These are phyloP conservation scores for Penicillium sp. DNA, from an alignment of 2,329 filamentous ascomycete genomes.

Conservation along the genomic window DNA sequence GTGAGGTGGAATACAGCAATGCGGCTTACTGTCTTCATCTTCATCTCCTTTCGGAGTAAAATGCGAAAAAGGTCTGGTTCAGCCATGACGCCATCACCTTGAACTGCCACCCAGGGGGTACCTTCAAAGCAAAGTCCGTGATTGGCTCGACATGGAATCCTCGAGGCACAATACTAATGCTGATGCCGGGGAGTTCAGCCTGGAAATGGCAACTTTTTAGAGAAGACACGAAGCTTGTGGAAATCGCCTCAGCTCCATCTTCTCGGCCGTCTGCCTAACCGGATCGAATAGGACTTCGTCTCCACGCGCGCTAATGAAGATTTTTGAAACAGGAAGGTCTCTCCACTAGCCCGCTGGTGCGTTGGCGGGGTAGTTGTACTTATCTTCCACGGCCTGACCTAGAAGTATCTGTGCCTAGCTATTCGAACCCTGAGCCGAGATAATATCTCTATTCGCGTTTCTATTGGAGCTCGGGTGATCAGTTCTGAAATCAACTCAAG, in stretches of 20 bases:
- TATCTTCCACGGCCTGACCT: not conserved
- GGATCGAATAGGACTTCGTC: not conserved
- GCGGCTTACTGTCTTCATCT: not conserved
- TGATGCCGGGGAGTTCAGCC: not conserved
- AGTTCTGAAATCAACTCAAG: not conserved
- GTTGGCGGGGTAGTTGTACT: not conserved
- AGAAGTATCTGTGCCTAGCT: not conserved
- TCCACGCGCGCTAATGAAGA: not conserved
- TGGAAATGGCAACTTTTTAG: not conserved
- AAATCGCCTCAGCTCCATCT: not conserved
- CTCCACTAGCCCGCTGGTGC: not conserved
- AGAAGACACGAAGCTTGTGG: no score
- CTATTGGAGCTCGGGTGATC: not conserved
- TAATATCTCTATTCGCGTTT: not conserved
- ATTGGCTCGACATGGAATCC: not conserved
- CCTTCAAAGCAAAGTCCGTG: not conserved
- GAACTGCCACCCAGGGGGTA: not conserved
- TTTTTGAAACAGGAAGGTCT: not conserved
- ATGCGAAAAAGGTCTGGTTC: not conserved
- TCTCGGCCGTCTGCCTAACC: not conserved
- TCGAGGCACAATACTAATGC: not conserved
- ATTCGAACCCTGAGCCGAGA: not conserved
- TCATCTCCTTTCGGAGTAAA: no score
- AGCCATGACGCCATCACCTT: not conserved
- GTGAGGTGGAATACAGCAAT: not conserved